Evolutionary conservation across 2,329 filamentous ascomycete genomes (phyloP), one percentile per base, ranked within the genome.

Genomic region (Blastomyces silverae): DNA sequence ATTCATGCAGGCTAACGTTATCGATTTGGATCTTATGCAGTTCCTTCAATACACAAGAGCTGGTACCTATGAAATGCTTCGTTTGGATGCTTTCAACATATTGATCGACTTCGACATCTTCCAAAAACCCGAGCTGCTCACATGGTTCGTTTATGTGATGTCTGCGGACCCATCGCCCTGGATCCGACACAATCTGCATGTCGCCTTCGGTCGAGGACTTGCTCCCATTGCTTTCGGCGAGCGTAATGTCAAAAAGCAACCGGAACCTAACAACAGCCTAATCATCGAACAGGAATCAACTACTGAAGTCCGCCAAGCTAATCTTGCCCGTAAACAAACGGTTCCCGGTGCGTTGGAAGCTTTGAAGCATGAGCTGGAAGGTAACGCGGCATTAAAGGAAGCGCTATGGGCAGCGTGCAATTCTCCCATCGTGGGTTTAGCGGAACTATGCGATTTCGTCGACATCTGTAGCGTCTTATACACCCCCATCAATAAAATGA

Each of bases 31-130:
- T 67, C 71, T 81, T 0, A 78, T 82, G 57, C 84, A 86, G 63
- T 85, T 88, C 65, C 70, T 88, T 65, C 83, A 85, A 62, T 88
- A 88, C 69, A 85, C 85, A 1, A 78, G 83, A 62, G 76, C 80
- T 25, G 84, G 83, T 31, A 87, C 86, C 25, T 84, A 84, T 63
- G 83, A 86, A 60, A 80, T 84, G 64, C 82, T 88, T 34, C 83
- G 86, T 5, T 68, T 87, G 22, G 80, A 83, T 64, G 85, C 85
- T 2, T 87, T 87, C 73, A 76, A 81, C 31, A 84, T 82, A 66
- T 76, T 88, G 0, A 77, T 84, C 39, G 81, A 84, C 22, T 76
- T 86, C 11, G 83, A 83, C 61, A 75, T 85, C 63, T 80, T 84
- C 48, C 79, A 79, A 48, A 78, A 79, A 57, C 77, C 82, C 13